Base-by-base conservation (phyloP, 140 eudicot species). In the Cichorium intybus region DNA sequence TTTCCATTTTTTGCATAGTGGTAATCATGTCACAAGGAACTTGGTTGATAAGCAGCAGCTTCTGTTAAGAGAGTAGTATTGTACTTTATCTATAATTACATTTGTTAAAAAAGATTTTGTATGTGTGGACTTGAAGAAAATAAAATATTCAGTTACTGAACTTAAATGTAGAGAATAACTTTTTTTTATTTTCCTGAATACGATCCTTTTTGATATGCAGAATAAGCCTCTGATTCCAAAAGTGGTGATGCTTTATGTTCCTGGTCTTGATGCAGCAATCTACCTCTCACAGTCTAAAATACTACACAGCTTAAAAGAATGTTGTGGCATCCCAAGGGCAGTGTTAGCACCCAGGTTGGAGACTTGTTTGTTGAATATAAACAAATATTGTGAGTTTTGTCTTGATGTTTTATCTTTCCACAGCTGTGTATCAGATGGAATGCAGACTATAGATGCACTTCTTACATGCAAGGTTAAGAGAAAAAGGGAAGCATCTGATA, bases 221-320 rank as follows among this genome's bases (percentile, higher is more conserved):
- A 93, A 93, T 85, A 93, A 93, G 74, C 99, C 99, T 48, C 59
- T 93, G 75, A 93, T 93, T 63, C 90, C 90, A 2, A 93, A 93
- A 69, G 97, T 93, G 80, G 94, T 82, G 23, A 79, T 93, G 95
- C 79, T 93, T 33, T 85, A 89, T 81, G 81, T 93, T 72, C 99
- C 99, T 52, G 95, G 99, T 41, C 99, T 93, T 62, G 99, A 93
- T 76, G 97, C 97, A n/a, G 95, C 95, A 53, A 69, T 93, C 56
- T 91, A 87, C 62, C 62, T 82, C 57, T 83, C 95, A 21, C 97
- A 93, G 62, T 74, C 85, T 51, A 93, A 88, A 70, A 18, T 74
- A 59, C 81, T 93, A 31, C 82, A 65, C 55, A 71, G 89, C 82
- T 76, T 93, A 41, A 88, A 85, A 76, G 90, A 88, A 75, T 84